These are phyloP conservation scores for Roridomyces roridus DNA, from an alignment of 768 basidiomycete genomes.

Conservation along the genomic window DNA sequence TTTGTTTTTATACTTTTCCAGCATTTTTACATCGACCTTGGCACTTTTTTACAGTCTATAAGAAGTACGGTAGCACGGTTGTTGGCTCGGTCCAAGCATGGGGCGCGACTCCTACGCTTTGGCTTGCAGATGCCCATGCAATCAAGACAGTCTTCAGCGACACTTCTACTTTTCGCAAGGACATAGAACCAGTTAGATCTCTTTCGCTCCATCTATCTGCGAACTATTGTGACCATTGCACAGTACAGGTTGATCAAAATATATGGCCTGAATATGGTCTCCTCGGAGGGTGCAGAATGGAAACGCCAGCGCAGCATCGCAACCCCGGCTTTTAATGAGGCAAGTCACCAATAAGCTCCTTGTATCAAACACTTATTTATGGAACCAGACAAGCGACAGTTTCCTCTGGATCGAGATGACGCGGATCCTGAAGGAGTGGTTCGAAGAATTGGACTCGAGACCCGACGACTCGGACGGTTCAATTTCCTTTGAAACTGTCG, in stretches of 20 bases:
- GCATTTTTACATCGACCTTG: background rate
- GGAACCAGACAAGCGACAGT: too few relatives aligned
- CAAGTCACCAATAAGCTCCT: too few relatives aligned
- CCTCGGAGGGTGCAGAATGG: too few relatives aligned
- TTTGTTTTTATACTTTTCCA: slow-evolving; percentile 25
- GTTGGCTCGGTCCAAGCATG: slow-evolving; percentile 42
- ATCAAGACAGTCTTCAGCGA: slow-evolving; percentile 41
- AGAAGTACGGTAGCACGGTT: slow-evolving; percentile 45
- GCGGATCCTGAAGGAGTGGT: too few relatives aligned
- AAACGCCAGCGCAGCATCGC: too few relatives aligned
- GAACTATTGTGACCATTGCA: background rate
- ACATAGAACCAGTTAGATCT: slow-evolving; percentile 39
- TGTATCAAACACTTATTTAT: too few relatives aligned
- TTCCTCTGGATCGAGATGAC: too few relatives aligned
- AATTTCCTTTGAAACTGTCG: too few relatives aligned
- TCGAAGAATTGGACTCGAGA: too few relatives aligned
- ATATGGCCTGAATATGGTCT: too few relatives aligned
- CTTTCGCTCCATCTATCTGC: slow-evolving; percentile 31
- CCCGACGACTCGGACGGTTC: too few relatives aligned
- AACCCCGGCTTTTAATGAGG: too few relatives aligned
- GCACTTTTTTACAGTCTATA: slow-evolving; percentile 43
- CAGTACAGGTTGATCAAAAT: background rate
- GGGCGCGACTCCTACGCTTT: slow-evolving; percentile 39
- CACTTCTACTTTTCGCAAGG: slow-evolving; percentile 45
- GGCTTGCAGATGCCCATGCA: slow-evolving; percentile 51